A percentile compares a stretch with the other conserved stretches of the same genome.
Conservation (phyloP, 176 grass and related monocot species). For the Juncus inflexus region DNA sequence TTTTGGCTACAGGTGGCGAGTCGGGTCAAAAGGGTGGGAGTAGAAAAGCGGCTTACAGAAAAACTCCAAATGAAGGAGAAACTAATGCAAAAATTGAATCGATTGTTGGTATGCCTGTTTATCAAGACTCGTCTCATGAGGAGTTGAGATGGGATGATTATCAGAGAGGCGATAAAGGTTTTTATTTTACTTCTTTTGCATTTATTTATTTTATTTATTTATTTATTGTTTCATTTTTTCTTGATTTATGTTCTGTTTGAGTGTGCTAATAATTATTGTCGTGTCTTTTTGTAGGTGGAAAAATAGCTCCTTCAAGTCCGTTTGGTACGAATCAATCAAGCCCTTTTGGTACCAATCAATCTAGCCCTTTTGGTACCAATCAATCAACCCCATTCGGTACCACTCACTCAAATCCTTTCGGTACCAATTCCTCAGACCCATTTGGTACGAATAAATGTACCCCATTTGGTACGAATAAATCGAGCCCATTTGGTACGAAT, state of each 20-base stretch:
- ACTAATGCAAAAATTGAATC: slow-evolving; percentile 3
- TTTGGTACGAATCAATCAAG: background rate
- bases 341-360: background rate
- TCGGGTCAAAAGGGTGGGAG: slow-evolving; percentile 10
- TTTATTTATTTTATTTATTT: no score
- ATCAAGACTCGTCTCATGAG: slow-evolving; percentile 10
- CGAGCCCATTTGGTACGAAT: no score
- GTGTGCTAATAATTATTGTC: background rate
- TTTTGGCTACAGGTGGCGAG: background rate
- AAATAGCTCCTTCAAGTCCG: slow-evolving; percentile 1
- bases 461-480: no score
- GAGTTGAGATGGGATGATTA: slow-evolving; percentile 5
- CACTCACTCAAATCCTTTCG: slow-evolving; percentile 2
- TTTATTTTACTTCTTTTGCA: background rate
- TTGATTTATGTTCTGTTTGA: background rate
- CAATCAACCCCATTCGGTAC: no score
- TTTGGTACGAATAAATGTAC: no score
- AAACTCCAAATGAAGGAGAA: background rate
- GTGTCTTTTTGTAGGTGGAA: slow-evolving; percentile 16
- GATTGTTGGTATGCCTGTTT: slow-evolving; percentile 1
- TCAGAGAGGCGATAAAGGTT: slow-evolving; percentile 19
- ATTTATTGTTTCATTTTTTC: background rate
- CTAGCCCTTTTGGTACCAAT: no score
- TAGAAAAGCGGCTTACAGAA: slow-evolving; percentile 19
- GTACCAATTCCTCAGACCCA: background rate